Conservation (phyloP, 2,329 filamentous ascomycete genomes). For the Arthrobotrys sinensis region DNA sequence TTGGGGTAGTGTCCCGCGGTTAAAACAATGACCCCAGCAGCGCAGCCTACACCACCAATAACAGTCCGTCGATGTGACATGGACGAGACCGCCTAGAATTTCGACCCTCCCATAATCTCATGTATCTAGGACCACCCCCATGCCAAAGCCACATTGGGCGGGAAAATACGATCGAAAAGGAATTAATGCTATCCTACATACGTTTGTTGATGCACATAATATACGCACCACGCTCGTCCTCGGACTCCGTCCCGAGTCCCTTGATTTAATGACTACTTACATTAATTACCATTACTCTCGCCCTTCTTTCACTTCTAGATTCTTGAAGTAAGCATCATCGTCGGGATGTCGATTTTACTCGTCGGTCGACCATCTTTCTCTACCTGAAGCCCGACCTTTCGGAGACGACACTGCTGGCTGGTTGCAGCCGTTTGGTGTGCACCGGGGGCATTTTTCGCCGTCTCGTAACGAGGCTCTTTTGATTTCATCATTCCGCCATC, state of each 20-base stretch:
- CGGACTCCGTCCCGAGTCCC: background rate
- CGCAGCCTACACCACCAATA: slow-evolving; percentile 5
- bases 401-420: background rate
- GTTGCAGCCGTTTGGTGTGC: background rate
- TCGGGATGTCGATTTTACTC: slow-evolving; percentile 2
- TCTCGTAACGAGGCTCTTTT: slow-evolving; percentile 1
- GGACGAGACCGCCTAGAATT: slow-evolving; percentile 26
- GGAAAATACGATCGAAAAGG: slow-evolving; percentile 49
- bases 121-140: slow-evolving; percentile 7
- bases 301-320: background rate
- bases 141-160: slow-evolving; percentile 41
- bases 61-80: slow-evolving; percentile 25
- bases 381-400: background rate
- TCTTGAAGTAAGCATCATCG: background rate
- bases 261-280: slow-evolving; percentile 20
- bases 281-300: too few species aligned
- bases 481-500: background rate
- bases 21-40: slow-evolving; percentile 2
- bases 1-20: slow-evolving; percentile 9
- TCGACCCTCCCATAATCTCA: slow-evolving; percentile 27
- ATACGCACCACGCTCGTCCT: slow-evolving; percentile 4
- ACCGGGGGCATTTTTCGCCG: background rate
- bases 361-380: background rate
- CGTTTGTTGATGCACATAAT: background rate
- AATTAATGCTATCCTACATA: background rate